Evolutionary conservation across 148 eudicot species (phyloP), one percentile per base, ranked within the genome.

Genomic region (Amaranthus palmeri): DNA sequence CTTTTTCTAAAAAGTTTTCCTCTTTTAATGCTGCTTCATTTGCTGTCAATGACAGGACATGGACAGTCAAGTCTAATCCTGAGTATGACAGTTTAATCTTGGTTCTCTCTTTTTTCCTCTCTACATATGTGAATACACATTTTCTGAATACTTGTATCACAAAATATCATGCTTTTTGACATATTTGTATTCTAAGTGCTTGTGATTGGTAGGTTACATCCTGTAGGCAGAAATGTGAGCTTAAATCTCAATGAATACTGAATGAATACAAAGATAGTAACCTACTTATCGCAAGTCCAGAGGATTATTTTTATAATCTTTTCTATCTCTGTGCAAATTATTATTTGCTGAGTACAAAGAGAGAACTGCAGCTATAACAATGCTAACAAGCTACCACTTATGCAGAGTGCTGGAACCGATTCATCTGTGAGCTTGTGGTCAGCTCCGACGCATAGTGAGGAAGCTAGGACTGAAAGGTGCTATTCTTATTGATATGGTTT

Each of bases 371-470:
- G 13, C 45, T 65, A 11, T 18, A 54, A 64, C 12, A 50, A 54
- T 60, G 48, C 58, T 77, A 53, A 72, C 13, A 58, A 60, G 10
- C 55, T 52, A 3, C 64, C 50, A 61, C 61, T 62, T 42, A 12
- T 78, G 78, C 87, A 96, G 99, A 96, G 97, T 81, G 88, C 96
- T 65, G 99, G 99, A 78, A 96, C 99, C 57, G 97, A 96, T 79
- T 92, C 99, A 36, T 84, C 92, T 55, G 95, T 96, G 76, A 92
- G 87, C 80, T 81, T 96, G 79, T 96, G 97, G 99, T 74, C 76
- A 61, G 92, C 89, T 77, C 80, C 96, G 69, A 77, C 74, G 57
- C 85, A 73, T 67, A 81, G 64, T 63, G 85, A 82, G 61, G 81
- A 79, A 54, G 68, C 59, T 50, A 40, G 78, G 64, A 71, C 86